Base-by-base conservation (phyloP, 2,329 filamentous ascomycete genomes). In the Neofusicoccum ribis region DNA sequence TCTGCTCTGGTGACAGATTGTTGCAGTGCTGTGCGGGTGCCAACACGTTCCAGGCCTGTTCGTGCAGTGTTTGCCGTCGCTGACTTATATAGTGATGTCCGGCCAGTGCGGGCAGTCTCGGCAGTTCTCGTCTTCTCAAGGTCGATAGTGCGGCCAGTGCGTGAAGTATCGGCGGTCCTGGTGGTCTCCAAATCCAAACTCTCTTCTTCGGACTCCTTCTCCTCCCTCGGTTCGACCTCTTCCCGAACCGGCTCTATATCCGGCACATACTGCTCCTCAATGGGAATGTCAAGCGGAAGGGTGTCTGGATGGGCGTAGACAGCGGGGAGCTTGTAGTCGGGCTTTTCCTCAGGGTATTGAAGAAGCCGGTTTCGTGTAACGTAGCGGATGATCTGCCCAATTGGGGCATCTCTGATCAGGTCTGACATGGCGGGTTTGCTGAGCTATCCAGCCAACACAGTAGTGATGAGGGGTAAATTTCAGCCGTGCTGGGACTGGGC, bases 361-460 rank as follows among this genome's bases (percentile, higher is more conserved):
- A 89, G 77, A 49, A 84, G 71, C 47, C 76, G 80, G 71, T 86
- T 86, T 37, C 76, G 74, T 2, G 86, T 85, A 63, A 83, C 58
- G 69, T 79, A 84, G 69, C 87, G 82, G 68, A 89, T 80, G 56
- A 88, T 69, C 69, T 88, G 86, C 69, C 87, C 87, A 67, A 88
- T 69, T 34, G 86, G 81, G 66, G 86, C 81, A 65, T 88, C 86
- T 72, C 85, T 79, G 65, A 88, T 77, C 4, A 82, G 68, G 67
- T 73, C 76, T 12, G 72, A 71, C 78, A 80, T 79, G 50, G 49
- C 23, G 51, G 11, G 5, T 34, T 50, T 5, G 31, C n/a, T 52
- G 3, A 17, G 49, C 3, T n/a, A 7, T 11, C 9, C 49, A 20
- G 34, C 11, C 7, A 17, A 7, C 5, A 5, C 9, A 20, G 27